A percentile compares a stretch with the other conserved stretches of the same genome.
Conservation (phyloP, 306 rosid genomes). For the Pyrus communis region DNA sequence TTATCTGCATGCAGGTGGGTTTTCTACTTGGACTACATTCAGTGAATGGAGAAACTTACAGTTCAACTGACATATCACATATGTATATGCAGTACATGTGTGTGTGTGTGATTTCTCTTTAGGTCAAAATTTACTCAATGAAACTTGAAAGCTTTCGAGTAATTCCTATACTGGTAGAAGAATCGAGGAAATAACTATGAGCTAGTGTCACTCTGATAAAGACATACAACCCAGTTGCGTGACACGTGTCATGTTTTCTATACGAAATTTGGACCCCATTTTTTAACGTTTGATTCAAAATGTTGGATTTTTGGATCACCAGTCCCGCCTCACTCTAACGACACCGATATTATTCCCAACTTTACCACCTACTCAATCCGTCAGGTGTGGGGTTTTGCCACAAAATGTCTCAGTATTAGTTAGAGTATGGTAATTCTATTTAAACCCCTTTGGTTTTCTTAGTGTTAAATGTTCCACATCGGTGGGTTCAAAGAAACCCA, state of each 20-base stretch:
- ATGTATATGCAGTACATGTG: background rate
- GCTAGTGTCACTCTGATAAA: background rate
- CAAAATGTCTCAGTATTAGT: no score
- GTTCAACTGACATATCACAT: background rate
- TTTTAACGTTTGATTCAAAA: background rate
- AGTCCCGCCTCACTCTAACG: no score
- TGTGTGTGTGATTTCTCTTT: background rate
- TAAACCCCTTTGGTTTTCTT: no score
- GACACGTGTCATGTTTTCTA: background rate
- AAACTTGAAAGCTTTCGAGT: background rate
- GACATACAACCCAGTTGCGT: background rate
- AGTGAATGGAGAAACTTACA: background rate
- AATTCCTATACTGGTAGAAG: background rate
- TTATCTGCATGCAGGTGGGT: background rate
- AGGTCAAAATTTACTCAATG: background rate
- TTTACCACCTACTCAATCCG: no score
- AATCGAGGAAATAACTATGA: background rate
- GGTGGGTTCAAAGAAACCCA: no score
- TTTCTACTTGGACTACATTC: background rate
- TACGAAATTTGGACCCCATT: background rate
- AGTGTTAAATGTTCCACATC: no score
- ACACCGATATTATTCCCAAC: no score
- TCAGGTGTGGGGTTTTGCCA: no score
- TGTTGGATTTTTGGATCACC: no score
- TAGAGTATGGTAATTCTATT: no score